Evolutionary conservation across 1,284 basidiomycete genomes (phyloP).

Genomic region (Thecaphora frezii): DNA sequence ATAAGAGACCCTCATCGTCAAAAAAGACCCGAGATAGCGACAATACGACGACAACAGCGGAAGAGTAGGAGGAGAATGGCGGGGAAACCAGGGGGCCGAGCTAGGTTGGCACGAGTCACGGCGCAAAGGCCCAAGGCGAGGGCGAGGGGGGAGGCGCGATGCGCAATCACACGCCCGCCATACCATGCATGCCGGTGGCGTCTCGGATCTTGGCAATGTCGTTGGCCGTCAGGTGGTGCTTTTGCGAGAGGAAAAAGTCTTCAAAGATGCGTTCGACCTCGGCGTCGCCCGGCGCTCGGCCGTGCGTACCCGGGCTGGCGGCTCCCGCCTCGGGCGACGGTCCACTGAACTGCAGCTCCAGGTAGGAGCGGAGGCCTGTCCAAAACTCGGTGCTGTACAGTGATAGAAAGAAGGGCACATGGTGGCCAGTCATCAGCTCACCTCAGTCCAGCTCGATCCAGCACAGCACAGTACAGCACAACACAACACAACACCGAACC

Average conservation of each 20-base stretch:
- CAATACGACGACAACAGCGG: too few species aligned
- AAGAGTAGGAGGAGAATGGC: too few species aligned
- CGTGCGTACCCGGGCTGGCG: slow-evolving; percentile 18
- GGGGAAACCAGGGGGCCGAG: too few species aligned
- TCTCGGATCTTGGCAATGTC: slow-evolving; percentile 52
- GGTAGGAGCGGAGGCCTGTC: slow-evolving; percentile 39
- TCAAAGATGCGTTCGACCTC: slow-evolving; percentile 55
- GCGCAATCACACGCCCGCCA: slow-evolving; percentile 49
- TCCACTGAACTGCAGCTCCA: slow-evolving; percentile 47
- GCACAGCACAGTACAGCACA: too few species aligned
- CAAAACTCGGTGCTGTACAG: slow-evolving; percentile 44
- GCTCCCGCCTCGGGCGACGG: slow-evolving; percentile 26
- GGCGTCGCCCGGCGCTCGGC: slow-evolving; percentile 40
- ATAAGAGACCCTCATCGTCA: too few species aligned
- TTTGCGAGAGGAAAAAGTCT: slow-evolving; percentile 55
- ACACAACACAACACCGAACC: too few species aligned
- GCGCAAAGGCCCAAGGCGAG: too few species aligned
- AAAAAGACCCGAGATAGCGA: too few species aligned
- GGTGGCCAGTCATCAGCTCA: not conserved
- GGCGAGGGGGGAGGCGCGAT: too few species aligned
- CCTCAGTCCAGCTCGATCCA: not conserved
- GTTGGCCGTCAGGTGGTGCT: slow-evolving; percentile 50
- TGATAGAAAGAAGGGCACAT: not conserved
- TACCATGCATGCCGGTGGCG: slow-evolving; percentile 53
- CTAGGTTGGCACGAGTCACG: too few species aligned